Percentiles rank a stretch among this genome's conserved stretches.
phyloP scores from a whole-genome alignment of 306 rosid species.

The Fragaria nilgerrensis region DNA sequence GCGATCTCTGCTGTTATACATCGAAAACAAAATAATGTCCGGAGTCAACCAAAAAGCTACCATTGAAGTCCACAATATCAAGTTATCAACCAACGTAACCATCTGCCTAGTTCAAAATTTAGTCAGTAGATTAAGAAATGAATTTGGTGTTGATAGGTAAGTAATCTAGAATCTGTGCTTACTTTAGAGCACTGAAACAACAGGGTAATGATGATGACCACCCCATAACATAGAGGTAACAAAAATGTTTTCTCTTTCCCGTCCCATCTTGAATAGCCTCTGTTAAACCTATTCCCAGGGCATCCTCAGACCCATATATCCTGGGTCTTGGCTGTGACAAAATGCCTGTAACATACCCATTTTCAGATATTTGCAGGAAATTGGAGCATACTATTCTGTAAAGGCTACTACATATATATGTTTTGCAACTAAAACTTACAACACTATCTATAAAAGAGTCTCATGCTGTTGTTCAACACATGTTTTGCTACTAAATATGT shows the following conservation, averaged over 20 bases:
- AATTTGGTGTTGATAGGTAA: not conserved
- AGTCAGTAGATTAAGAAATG: not conserved
- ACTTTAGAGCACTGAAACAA: conserved; percentile 68
- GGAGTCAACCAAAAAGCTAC: conserved; percentile 90
- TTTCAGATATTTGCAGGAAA: not conserved
- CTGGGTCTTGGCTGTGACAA: conserved; percentile 78
- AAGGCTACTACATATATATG: not conserved
- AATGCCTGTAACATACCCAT: conserved; percentile 79
- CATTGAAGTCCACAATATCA: conserved; percentile 94
- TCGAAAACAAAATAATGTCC: no score
- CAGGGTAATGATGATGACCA: conserved; percentile 89
- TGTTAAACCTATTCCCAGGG: conserved; percentile 61
- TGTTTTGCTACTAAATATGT: no score
- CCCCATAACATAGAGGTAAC: conserved; percentile 90
- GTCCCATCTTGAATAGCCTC: conserved; percentile 42
- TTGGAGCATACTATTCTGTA: not conserved
- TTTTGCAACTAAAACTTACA: not conserved
- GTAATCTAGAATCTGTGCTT: conserved; percentile 16
- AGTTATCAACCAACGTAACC: not conserved
- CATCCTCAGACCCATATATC: conserved; percentile 76
- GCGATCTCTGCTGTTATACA: no score
- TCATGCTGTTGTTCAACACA: no score
- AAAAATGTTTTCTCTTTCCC: conserved; percentile 61
- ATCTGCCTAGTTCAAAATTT: not conserved
- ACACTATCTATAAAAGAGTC: not conserved